phyloP scores from a whole-genome alignment of 139 green algal genomes.

The Tetratostichococcus sp. region DNA sequence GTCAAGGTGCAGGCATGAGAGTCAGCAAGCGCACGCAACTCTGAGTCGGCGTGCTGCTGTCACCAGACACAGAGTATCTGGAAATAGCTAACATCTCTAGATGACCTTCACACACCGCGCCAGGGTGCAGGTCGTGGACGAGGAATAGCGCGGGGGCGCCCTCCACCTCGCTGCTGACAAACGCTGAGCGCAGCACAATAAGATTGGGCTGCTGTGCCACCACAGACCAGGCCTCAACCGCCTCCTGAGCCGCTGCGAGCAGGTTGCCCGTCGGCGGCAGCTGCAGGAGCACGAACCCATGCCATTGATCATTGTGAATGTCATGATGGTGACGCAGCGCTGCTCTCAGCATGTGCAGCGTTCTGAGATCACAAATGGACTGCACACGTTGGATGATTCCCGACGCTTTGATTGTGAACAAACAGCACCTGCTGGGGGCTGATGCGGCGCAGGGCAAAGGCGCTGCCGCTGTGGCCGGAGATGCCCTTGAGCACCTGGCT shows the following conservation, averaged over 20 bases:
- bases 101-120: conserved; percentile 10
- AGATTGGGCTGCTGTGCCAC: conserved; percentile 71
- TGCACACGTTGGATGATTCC: no score
- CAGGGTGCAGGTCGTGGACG: conserved; percentile 65
- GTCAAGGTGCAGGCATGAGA: no score
- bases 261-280: conserved; percentile 64
- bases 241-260: conserved; percentile 40
- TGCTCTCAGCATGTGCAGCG: no score
- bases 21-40: no score
- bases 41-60: no score
- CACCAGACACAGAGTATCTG: neutral
- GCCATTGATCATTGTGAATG: neutral
- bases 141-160: conserved; percentile 50
- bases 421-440: conserved; percentile 65
- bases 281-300: conserved; percentile 27
- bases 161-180: conserved; percentile 67
- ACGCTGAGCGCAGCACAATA: conserved; percentile 48
- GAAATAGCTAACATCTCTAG: neutral
- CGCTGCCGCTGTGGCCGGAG: conserved; percentile 46
- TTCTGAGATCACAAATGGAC: no score
- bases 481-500: conserved; percentile 74
- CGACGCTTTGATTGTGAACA: no score
- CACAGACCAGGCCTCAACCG: conserved; percentile 57
- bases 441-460: conserved; percentile 70
- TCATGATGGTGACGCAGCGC: neutral